Evolutionary conservation across 1,284 basidiomycete genomes (phyloP), one percentile per base, ranked within the genome.

Genomic region (Irpex lacteus): DNA sequence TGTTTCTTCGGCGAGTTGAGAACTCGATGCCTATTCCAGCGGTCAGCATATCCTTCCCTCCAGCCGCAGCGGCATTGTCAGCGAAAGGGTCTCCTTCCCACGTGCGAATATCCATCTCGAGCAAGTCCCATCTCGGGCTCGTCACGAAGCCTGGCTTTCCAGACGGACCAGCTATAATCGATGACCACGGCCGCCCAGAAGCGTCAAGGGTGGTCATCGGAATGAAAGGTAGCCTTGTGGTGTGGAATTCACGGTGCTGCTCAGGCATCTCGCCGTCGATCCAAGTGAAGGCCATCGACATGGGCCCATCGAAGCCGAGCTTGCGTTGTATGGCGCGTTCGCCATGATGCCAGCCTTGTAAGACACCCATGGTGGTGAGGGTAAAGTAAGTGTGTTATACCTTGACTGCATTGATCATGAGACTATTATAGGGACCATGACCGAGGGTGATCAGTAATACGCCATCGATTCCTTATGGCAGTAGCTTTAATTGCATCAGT

Each of bases 1-100:
- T 89, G 68, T 87, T 87, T 55, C 88, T 76, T 65, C 85, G 71
- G 19, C 87, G 73, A 0, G 84, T 87, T 21, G 81, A 73, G 60
- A 87, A 81, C 66, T 89, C 84, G 60, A 89, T 78, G 0, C 88
- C 87, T 38, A 89, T 81, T 0, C 88, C 87, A 2, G 85, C 85
- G 18, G 84, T 74, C 21, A 86, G 71, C 64, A 77, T 74, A 5
- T 70, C 72, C 8, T 71, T 61, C 5, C 69, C 70, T 15, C 69
- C 70, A 11, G 64, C 66, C 59, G 71, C 74, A 19, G 72, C 70
- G 15, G 75, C 64, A 63, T 81, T 83, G 54, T 78, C 73, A 34
- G 74, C 36, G 15, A 87, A 73, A 0, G 88, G 88, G 60, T 89
- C 87, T 0, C 87, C 86, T 1, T 79, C 77, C 85, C 84, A 87